phyloP scores from a whole-genome alignment of 108 stramenopile species.

The Pseudonitzschia pungens region DNA sequence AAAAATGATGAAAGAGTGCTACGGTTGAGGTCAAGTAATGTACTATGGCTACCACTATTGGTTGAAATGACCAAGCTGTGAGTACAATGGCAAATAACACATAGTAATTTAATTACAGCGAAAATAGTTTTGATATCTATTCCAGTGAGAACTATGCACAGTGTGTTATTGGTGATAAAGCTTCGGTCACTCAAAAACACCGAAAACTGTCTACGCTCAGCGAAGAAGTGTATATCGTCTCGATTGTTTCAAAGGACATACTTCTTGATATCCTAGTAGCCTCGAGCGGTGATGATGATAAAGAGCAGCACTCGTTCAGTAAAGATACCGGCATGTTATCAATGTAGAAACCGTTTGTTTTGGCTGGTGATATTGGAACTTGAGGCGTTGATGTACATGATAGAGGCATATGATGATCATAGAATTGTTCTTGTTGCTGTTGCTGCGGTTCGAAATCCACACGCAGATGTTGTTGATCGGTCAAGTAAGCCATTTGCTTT shows the following conservation, averaged over 20 bases:
- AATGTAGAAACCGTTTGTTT: slow-evolving; percentile 3
- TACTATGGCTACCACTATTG: too few relatives aligned
- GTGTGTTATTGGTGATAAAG: neutral
- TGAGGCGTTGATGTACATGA: neutral
- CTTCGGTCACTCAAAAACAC: neutral
- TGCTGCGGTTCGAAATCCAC: slow-evolving; percentile 10
- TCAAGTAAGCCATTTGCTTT: slow-evolving; percentile 1
- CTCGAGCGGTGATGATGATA: neutral
- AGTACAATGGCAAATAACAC: too few relatives aligned
- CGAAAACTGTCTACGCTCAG: slow-evolving; percentile 1
- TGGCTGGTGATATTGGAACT: neutral
- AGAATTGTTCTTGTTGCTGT: slow-evolving; percentile 10
- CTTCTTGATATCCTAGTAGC: slow-evolving; percentile 3
- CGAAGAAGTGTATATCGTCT: slow-evolving; percentile 13
- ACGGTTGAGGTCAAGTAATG: too few relatives aligned
- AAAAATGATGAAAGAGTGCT: too few relatives aligned
- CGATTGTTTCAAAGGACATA: slow-evolving; percentile 4
- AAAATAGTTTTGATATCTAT: too few relatives aligned
- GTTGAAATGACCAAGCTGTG: too few relatives aligned
- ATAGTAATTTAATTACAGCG: too few relatives aligned
- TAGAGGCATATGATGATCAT: neutral
- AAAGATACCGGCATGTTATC: slow-evolving; percentile 4
- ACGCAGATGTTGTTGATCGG: slow-evolving; percentile 25
- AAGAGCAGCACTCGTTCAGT: neutral
- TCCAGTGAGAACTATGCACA: too few relatives aligned